Evolutionary conservation across 345 rosid genomes (phyloP).

Genomic region (Sonneratia alba): DNA sequence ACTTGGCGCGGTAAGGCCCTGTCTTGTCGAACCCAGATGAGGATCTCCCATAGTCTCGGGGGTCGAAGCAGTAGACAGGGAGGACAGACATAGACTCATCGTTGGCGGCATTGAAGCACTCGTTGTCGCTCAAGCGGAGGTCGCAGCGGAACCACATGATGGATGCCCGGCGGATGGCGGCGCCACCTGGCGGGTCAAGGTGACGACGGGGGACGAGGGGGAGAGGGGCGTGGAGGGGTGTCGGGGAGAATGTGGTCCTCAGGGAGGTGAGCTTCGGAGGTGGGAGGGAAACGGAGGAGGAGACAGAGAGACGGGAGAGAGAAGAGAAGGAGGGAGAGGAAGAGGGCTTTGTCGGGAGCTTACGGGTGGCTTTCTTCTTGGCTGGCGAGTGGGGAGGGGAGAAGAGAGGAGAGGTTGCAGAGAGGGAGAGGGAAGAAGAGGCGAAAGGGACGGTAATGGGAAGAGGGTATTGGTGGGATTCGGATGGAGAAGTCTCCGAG

Average conservation of each 20-base stretch:
- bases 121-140: constrained; percentile 82
- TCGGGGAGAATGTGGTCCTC: constrained; percentile 9
- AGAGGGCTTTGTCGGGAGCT: not conserved
- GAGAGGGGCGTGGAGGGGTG: constrained; percentile 65
- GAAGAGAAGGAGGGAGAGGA: constrained; percentile 4
- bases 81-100: constrained; percentile 70
- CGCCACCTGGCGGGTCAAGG: constrained; percentile 65
- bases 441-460: constrained; percentile 21
- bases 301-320: not conserved
- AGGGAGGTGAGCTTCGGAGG: constrained; percentile 5
- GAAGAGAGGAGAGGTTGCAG: not conserved
- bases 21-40: constrained; percentile 87
- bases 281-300: not conserved
- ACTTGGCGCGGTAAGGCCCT: constrained; percentile 71
- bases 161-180: constrained; percentile 71
- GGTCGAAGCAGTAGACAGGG: constrained; percentile 92
- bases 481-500: not conserved
- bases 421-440: not conserved
- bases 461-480: not conserved
- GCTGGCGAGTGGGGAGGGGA: not conserved
- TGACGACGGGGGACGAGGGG: constrained; percentile 72
- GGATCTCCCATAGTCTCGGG: constrained; percentile 82
- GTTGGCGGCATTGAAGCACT: constrained; percentile 64
- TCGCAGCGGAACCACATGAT: constrained; percentile 91
- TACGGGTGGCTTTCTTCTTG: not conserved